A percentile compares a stretch with the other conserved stretches of the same genome.
Conservation (phyloP, 1,139 yeast species). For the Scheffersomyces stambukii region DNA sequence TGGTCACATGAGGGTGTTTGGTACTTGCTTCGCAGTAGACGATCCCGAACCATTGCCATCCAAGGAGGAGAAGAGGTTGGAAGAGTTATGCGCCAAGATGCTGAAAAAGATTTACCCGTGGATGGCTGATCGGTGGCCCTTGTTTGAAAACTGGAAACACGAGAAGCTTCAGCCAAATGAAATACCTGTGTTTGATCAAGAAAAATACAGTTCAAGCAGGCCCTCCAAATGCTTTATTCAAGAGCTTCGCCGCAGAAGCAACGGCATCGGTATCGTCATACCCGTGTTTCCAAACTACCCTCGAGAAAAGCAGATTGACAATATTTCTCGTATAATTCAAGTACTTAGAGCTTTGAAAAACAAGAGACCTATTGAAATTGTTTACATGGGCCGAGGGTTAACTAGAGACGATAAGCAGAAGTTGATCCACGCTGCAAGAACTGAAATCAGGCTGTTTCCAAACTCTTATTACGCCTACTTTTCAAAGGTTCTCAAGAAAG, state of each 20-base stretch:
- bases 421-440: constrained; percentile 18
- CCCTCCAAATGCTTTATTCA: constrained; percentile 11
- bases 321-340: constrained; percentile 19
- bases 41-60: too few relatives aligned
- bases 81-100: constrained; percentile 9
- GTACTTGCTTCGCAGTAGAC: constrained; percentile 21
- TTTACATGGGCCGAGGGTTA: constrained; percentile 13
- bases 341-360: constrained; percentile 26
- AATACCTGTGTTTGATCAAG: too few relatives aligned
- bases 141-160: constrained; percentile 17
- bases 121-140: constrained; percentile 14
- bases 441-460: constrained; percentile 13
- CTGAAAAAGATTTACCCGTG: constrained; percentile 20
- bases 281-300: constrained; percentile 19
- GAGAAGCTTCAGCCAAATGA: too few relatives aligned
- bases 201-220: background rate
- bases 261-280: constrained; percentile 34
- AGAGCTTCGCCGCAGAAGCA: constrained; percentile 12
- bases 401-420: constrained; percentile 14
- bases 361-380: constrained; percentile 27
- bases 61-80: constrained; percentile 3
- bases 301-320: constrained; percentile 15
- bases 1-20: constrained; percentile 27
- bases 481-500: background rate
- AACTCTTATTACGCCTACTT: too few relatives aligned